Conservation (phyloP, 2,329 filamentous ascomycete species). For the Didymella exigua region DNA sequence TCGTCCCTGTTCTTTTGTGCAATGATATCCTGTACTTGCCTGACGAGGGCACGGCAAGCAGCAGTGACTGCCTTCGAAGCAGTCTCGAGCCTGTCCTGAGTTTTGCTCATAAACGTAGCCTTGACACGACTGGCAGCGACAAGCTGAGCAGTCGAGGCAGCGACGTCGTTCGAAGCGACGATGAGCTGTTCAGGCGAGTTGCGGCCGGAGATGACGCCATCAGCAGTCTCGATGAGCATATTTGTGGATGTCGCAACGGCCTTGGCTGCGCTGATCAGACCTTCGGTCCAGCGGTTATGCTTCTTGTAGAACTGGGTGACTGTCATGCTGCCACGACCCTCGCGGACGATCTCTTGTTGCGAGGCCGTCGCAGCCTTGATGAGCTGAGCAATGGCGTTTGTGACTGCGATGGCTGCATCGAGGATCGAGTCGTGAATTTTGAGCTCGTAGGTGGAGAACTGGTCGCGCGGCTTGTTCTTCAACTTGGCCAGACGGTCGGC, state of each 20-base stretch:
- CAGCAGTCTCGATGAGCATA: slow-evolving; percentile 95
- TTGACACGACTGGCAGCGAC: slow-evolving; percentile 96
- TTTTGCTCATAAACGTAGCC: slow-evolving; percentile 97
- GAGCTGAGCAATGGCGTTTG: slow-evolving; percentile 87
- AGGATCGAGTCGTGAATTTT: slow-evolving; percentile 95
- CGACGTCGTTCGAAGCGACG: slow-evolving; percentile 95
- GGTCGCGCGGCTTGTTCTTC: slow-evolving; percentile 94
- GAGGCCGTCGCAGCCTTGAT: slow-evolving; percentile 94
- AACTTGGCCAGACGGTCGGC: slow-evolving; percentile 87
- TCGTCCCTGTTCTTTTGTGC: slow-evolving; percentile 82
- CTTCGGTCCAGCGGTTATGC: slow-evolving; percentile 99
- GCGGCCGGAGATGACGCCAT: slow-evolving; percentile 88
- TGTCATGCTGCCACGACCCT: slow-evolving; percentile 85
- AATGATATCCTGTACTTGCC: slow-evolving; percentile 95
- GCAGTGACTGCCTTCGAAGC: slow-evolving; percentile 91
- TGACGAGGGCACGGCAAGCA: slow-evolving; percentile 84
- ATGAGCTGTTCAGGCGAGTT: slow-evolving; percentile 97
- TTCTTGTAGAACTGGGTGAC: slow-evolving; percentile 98
- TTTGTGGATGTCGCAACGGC: slow-evolving; percentile 93
- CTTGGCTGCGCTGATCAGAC: slow-evolving; percentile 95
- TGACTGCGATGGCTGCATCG: slow-evolving; percentile 90
- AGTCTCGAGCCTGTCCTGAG: slow-evolving; percentile 86
- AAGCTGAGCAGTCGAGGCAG: slow-evolving; percentile 93
- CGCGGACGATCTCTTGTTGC: slow-evolving; percentile 94
- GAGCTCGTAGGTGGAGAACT: slow-evolving; percentile 94